phyloP scores from a whole-genome alignment of 2,329 filamentous ascomycete genomes.

The Hymenotorrendiella dingleyae region DNA sequence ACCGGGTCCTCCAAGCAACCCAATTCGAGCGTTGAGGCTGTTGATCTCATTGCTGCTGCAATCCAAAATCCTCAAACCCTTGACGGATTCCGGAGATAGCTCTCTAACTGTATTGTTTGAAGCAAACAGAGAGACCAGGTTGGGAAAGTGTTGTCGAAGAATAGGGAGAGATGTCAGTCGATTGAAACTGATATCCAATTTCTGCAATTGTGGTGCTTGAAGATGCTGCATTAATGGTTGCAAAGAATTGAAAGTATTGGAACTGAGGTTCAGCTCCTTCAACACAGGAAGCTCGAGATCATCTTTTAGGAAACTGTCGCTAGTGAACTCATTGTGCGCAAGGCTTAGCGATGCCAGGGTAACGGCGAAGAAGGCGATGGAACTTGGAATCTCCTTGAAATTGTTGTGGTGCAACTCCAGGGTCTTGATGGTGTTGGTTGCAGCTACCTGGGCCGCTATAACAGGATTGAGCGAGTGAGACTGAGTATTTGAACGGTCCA shows the following conservation, averaged over 20 bases:
- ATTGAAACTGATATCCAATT: slow-evolving; percentile 78
- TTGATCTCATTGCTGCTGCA: slow-evolving; percentile 80
- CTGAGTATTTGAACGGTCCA: slow-evolving; percentile 65
- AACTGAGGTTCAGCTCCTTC: slow-evolving; percentile 68
- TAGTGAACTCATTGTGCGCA: slow-evolving; percentile 66
- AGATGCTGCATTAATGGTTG: slow-evolving; percentile 60
- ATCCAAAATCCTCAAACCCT: slow-evolving; percentile 70
- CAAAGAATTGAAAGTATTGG: slow-evolving; percentile 68
- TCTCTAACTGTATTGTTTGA: slow-evolving; percentile 75
- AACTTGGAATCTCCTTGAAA: slow-evolving; percentile 61
- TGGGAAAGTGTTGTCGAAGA: slow-evolving; percentile 63
- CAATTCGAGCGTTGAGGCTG: slow-evolving; percentile 74
- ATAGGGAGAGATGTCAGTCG: slow-evolving; percentile 65
- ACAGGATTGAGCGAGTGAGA: slow-evolving; percentile 54
- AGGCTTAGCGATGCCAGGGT: slow-evolving; percentile 68
- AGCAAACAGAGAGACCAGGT: slow-evolving; percentile 63
- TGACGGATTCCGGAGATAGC: slow-evolving; percentile 66
- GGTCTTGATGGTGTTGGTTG: slow-evolving; percentile 45
- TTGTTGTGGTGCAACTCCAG: slow-evolving; percentile 74
- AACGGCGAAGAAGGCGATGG: slow-evolving; percentile 64
- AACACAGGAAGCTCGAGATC: slow-evolving; percentile 66
- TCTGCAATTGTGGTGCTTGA: slow-evolving; percentile 67
- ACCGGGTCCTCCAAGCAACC: slow-evolving; percentile 60
- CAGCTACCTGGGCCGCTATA: slow-evolving; percentile 49
- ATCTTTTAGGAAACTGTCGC: slow-evolving; percentile 59